Percentiles rank a stretch among this genome's conserved stretches.
Conservation (phyloP, 2,329 filamentous ascomycete genomes). For the Alternaria arborescens region DNA sequence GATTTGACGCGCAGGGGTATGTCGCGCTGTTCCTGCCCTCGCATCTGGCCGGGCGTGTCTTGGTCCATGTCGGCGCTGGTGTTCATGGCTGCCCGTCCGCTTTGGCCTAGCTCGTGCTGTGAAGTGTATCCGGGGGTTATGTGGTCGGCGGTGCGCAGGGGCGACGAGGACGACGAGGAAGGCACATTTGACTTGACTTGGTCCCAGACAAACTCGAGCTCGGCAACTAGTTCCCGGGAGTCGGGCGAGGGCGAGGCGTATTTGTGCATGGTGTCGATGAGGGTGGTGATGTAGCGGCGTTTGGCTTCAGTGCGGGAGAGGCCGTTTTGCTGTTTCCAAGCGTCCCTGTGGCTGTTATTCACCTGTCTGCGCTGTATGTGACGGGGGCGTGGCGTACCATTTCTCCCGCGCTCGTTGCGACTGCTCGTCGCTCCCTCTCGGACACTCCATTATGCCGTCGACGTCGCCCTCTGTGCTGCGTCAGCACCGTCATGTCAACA, state of each 20-base stretch:
- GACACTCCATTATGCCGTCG: slow-evolving; percentile 89
- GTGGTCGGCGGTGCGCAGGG: slow-evolving; percentile 49
- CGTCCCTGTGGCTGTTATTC: slow-evolving; percentile 68
- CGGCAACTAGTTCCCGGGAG: slow-evolving; percentile 84
- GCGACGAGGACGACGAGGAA: slow-evolving; percentile 63
- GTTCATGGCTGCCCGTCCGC: slow-evolving; percentile 47
- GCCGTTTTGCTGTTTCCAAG: slow-evolving; percentile 89
- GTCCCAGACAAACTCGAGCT: slow-evolving; percentile 99
- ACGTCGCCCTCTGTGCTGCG: slow-evolving; percentile 80
- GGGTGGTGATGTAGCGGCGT: slow-evolving; percentile 87
- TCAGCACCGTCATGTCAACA: slow-evolving; percentile 19
- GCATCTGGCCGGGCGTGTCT: background rate
- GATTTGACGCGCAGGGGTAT: slow-evolving; percentile 68
- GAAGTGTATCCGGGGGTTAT: slow-evolving; percentile 37
- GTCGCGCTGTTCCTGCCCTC: background rate
- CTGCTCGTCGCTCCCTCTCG: slow-evolving; percentile 62
- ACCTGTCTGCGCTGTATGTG: background rate
- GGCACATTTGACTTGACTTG: slow-evolving; percentile 88
- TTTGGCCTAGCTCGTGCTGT: slow-evolving; percentile 50
- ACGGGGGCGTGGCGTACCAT: slow-evolving; percentile 67
- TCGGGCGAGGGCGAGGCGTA: slow-evolving; percentile 88
- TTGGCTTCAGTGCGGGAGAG: slow-evolving; percentile 91
- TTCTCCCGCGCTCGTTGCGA: slow-evolving; percentile 68
- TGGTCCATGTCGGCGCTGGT: slow-evolving; percentile 21
- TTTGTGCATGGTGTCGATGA: slow-evolving; percentile 96